Base-by-base conservation (phyloP, 176 grass and related monocot genomes). In the Raddia distichophylla region DNA sequence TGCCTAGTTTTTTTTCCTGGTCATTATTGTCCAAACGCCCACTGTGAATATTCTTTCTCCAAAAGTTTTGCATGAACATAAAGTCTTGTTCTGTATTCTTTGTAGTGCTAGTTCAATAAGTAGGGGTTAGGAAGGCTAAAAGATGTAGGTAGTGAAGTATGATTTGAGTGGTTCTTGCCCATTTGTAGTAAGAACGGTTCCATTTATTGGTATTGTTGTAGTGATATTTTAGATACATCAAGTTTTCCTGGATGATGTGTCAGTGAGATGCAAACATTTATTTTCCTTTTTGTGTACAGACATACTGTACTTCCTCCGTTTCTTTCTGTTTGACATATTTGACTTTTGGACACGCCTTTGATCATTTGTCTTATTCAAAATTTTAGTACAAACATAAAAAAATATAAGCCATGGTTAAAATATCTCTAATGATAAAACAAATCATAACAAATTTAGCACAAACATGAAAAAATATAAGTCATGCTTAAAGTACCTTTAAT, bases 41-140 rank as follows among this genome's bases (percentile, higher is more conserved):
- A 75, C 3, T 33, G 78, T 76, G 63, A 55, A 75, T 86, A 81
- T 83, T 72, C 49, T 27, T 65, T 88, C 57, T 35, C 50, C 5
- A 7, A 59, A 40, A 58, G 59, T 67, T 66, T 67, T 78, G 42
- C 60, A 44, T 60, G 57, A 14, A 22, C n/a, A 52, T 74, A 27
- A 64, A 10, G 18, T 42, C 5, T 14, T 81, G 14, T 19, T 14
- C 45, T 67, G n/a, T 81, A 80, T 68, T 81, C n/a, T 80, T 74
- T 58, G 18, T 81, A 81, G 44, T 69, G 10, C 42, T 53, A 69
- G 44, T 19, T 11, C 61, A 75, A 81, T 48, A 81, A 33, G 51
- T 32, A 69, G 63, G 32, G 4, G 15, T 61, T 5, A 70, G 27
- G 49, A 50, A 18, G 27, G 20, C 50, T 62, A 40, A 43, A 40